Base-by-base conservation (phyloP, 75 land plant genomes). In the Cryptomeria japonica region DNA sequence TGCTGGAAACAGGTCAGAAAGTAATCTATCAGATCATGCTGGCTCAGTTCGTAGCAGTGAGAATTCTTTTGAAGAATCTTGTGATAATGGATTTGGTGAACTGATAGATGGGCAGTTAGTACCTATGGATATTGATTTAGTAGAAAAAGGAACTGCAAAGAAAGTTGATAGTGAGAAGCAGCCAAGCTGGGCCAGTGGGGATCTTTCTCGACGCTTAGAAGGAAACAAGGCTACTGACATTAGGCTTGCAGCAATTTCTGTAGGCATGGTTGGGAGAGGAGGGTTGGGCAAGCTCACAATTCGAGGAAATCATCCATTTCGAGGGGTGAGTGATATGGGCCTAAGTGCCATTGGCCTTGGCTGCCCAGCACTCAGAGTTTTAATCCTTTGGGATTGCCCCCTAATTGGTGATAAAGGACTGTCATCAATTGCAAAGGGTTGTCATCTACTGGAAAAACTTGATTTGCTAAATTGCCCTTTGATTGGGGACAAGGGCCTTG, bases 181-280 rank as follows among this genome's bases (percentile, higher is more conserved):
- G 86, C 86, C 88, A 28, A 93, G 91, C 87, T 80, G 86, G 91
- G 89, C 87, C 39, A 87, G 89, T 85, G 99, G 95, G 61, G 92
- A 89, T 25, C 96, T 96, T 14, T 89, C 95, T 34, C 92, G 97
- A 56, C 87, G 89, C 84, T 91, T 97, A 89, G 96, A 94, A 88
- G 98, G 97, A 42, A 94, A 94, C 93, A 93, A 93, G 53, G 98
- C 99, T 18, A 95, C 99, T 0, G 99, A 97, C 87, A 85, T 91
- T 0, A 91, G 95, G 86, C 92, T 97, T 46, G 96, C 98, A 86
- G 89, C 95, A 28, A 90, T 95, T 37, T 93, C 99, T 79, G 87
- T 97, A 51, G 97, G 96, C 32, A 93, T 92, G 51, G 87, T 73
- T 56, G 86, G 91, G 34, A 92, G 95, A 41, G 98, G 98, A 32